Conservation (phyloP, 192 early-diverging fungal genomes). For the Oehlia diaphana region DNA sequence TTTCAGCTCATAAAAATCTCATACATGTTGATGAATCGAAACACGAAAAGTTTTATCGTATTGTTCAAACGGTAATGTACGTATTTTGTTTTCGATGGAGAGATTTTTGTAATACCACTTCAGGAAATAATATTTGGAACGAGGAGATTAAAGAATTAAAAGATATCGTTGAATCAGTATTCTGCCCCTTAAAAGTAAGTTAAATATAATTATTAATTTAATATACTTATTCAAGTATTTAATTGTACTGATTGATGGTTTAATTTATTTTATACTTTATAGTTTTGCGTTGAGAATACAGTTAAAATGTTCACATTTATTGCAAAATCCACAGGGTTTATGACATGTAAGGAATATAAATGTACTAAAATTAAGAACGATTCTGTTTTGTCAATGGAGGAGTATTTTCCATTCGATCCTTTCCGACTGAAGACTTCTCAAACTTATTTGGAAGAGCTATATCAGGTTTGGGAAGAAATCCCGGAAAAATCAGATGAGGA, state of each 20-base stretch:
- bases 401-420: slow-evolving; percentile 96
- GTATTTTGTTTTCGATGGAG: slow-evolving; percentile 95
- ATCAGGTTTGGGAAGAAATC: slow-evolving; percentile 73
- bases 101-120: slow-evolving; percentile 56
- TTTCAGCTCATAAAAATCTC: slow-evolving; percentile 63
- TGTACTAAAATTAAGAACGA: slow-evolving; percentile 28
- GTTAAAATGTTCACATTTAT: slow-evolving; percentile 87
- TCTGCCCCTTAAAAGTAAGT: slow-evolving; percentile 72
- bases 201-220: background rate
- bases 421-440: slow-evolving; percentile 71
- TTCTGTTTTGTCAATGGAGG: slow-evolving; percentile 55
- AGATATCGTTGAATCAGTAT: slow-evolving; percentile 69
- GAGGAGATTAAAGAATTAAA: slow-evolving; percentile 67
- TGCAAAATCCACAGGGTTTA: slow-evolving; percentile 74
- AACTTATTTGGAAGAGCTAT: slow-evolving; percentile 68
- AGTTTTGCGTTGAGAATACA: slow-evolving; percentile 73
- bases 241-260: background rate
- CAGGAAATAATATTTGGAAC: slow-evolving; percentile 53
- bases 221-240: background rate
- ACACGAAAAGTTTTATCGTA: slow-evolving; percentile 82
- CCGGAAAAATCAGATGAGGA: background rate
- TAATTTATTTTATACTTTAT: background rate
- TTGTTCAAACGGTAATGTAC: slow-evolving; percentile 88
- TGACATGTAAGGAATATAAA: slow-evolving; percentile 37
- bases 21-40: slow-evolving; percentile 54